These are phyloP conservation scores for Vaccinium darrowii DNA, from an alignment of 148 eudicot genomes.

Conservation along the genomic window DNA sequence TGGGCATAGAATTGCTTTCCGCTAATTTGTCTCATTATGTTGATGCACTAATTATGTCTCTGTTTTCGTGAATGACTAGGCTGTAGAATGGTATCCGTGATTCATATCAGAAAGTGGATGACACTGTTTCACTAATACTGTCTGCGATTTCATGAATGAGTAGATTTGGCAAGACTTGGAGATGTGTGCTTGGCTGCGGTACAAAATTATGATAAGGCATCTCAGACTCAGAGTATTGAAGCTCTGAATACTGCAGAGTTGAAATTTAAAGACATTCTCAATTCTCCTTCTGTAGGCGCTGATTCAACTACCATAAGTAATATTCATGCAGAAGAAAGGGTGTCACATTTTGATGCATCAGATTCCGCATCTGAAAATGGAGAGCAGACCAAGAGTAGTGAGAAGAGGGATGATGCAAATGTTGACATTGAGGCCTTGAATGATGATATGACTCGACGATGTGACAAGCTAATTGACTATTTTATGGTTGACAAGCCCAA, in stretches of 20 bases:
- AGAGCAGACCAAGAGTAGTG: constrained; percentile 19
- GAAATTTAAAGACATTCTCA: constrained; percentile 84
- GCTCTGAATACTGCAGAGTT: constrained; percentile 76
- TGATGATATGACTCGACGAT: constrained; percentile 53
- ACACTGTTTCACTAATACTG: background rate
- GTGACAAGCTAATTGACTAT: constrained; percentile 80
- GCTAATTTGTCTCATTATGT: background rate
- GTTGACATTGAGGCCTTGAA: constrained; percentile 36
- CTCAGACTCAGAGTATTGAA: constrained; percentile 56
- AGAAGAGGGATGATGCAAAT: constrained; percentile 20
- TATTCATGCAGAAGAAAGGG: constrained; percentile 32
- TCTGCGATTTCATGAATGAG: constrained; percentile 21
- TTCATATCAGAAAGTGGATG: background rate
- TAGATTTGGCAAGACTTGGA: constrained; percentile 68
- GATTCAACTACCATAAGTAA: constrained; percentile 34
- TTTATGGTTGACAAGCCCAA: constrained; percentile 89
- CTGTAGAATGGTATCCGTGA: background rate
- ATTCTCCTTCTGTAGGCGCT: constrained; percentile 65
- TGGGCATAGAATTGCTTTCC: background rate
- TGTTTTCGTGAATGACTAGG: constrained; percentile 35
- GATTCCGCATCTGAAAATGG: constrained; percentile 25
- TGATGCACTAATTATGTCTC: background rate
- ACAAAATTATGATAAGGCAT: constrained; percentile 73
- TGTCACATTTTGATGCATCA: constrained; percentile 19
- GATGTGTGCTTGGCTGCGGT: constrained; percentile 77